Percentiles rank a stretch among this genome's conserved stretches.
These are phyloP conservation scores for Pythium pyrilobum DNA, from an alignment of 352 stramenopile species.

Conservation along the genomic window DNA sequence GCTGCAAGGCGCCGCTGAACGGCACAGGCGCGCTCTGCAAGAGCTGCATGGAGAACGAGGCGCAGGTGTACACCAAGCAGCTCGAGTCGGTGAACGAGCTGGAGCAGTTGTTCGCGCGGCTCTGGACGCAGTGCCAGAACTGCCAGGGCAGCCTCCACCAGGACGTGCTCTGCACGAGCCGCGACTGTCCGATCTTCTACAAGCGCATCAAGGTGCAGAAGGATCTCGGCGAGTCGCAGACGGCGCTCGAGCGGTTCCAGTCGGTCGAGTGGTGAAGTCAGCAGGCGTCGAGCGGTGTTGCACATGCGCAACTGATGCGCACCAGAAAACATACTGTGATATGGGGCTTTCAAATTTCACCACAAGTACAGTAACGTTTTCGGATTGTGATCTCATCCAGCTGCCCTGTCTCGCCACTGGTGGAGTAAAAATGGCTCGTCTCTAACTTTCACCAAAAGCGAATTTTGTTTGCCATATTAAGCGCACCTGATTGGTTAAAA, in stretches of 20 bases:
- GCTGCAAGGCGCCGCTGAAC: conserved; percentile 94
- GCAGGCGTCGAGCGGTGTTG: too few species aligned
- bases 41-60: conserved; percentile 92
- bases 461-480: conserved; percentile 15
- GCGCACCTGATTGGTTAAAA: conserved; percentile 8
- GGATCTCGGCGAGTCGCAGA: conserved; percentile 93
- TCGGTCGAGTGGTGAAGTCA: conserved; percentile 59
- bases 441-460: neutral
- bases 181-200: conserved; percentile 99
- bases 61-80: conserved; percentile 95
- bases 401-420: neutral
- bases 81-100: conserved; percentile 90
- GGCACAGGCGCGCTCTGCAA: conserved; percentile 90
- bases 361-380: too few species aligned
- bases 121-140: conserved; percentile 98
- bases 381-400: neutral
- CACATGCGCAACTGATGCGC: neutral
- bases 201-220: conserved; percentile 99
- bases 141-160: conserved; percentile 98
- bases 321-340: neutral
- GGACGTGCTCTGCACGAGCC: conserved; percentile 93
- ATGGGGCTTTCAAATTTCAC: neutral
- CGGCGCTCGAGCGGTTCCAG: conserved; percentile 93
- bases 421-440: neutral
- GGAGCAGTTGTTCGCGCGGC: conserved; percentile 91